Conservation (phyloP, 768 basidiomycete genomes). For the Collybia nuda region DNA sequence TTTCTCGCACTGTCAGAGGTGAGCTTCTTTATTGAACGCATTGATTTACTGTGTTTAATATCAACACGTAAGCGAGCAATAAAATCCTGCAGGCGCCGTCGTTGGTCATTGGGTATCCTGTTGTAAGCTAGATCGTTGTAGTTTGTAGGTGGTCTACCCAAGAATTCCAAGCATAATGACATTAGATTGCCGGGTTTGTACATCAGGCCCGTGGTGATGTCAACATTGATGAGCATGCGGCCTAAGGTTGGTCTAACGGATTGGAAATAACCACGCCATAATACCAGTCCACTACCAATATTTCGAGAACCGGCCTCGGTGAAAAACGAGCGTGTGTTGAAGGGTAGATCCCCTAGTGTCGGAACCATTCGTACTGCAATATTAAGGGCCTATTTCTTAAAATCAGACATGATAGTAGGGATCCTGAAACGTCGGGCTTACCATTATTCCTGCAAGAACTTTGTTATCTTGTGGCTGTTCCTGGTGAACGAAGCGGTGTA, state of each 20-base stretch:
- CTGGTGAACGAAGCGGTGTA: conserved; percentile 61
- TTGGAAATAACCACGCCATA: conserved; percentile 84
- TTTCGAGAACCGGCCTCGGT: conserved; percentile 49
- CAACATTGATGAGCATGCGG: conserved; percentile 69
- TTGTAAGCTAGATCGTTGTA: conserved; percentile 33
- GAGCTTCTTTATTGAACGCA: background rate
- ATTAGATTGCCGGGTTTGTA: conserved; percentile 64
- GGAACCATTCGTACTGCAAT: conserved; percentile 78
- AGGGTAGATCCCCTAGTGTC: conserved; percentile 55
- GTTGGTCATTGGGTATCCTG: conserved; percentile 44
- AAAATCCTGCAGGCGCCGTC: conserved; percentile 22
- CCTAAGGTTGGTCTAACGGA: conserved; percentile 69
- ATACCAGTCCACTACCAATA: conserved; percentile 61
- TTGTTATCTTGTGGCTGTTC: conserved; percentile 66
- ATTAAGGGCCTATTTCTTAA: conserved; percentile 56
- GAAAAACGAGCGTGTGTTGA: conserved; percentile 76
- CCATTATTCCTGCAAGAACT: conserved; percentile 62
- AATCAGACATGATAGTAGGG: background rate
- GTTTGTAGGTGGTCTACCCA: conserved; percentile 28
- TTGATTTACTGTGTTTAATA: background rate
- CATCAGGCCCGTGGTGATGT: conserved; percentile 77
- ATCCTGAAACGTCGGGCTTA: conserved; percentile 14
- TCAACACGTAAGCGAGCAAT: background rate
- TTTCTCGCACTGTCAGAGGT: conserved; percentile 41
- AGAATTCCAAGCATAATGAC: conserved; percentile 54